Evolutionary conservation across 257 asterid genomes (phyloP).

Genomic region (Henckelia pumila): DNA sequence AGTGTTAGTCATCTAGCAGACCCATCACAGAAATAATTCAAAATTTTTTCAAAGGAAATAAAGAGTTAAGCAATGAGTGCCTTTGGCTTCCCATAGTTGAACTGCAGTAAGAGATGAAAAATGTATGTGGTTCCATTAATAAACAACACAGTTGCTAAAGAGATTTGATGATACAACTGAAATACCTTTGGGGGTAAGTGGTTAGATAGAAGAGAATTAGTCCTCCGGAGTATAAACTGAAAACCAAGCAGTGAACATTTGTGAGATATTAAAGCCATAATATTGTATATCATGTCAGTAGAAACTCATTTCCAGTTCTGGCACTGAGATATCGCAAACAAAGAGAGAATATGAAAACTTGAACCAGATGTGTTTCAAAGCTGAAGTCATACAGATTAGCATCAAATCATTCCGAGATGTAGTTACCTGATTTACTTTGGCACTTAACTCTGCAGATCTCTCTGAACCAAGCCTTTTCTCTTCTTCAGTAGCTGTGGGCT

Average conservation of each 20-base stretch:
- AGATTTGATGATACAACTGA: constrained; percentile 13
- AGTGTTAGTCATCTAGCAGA: not conserved
- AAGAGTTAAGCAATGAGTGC: not conserved
- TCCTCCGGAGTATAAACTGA: constrained; percentile 96
- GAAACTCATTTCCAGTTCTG: constrained; percentile 19
- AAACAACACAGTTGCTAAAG: constrained; percentile 1
- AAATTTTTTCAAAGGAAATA: not conserved
- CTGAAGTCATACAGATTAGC: constrained; percentile 16
- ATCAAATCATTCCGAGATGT: constrained; percentile 13
- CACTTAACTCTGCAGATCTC: constrained; percentile 86
- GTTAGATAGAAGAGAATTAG: constrained; percentile 86
- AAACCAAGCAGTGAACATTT: constrained; percentile 27
- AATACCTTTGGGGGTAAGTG: constrained; percentile 99
- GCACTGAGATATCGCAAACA: constrained; percentile 11
- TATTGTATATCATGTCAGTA: constrained; percentile 21
- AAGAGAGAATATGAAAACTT: constrained; percentile 19
- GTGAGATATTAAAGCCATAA: constrained; percentile 27
- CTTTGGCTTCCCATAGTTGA: not conserved
- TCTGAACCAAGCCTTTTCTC: constrained; percentile 82
- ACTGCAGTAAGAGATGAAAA: not conserved
- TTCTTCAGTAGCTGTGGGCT: constrained; percentile 80
- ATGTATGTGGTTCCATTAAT: constrained; percentile 2
- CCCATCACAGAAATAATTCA: not conserved
- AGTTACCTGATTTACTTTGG: constrained; percentile 83
- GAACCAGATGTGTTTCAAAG: constrained; percentile 14